A percentile compares a stretch with the other conserved stretches of the same genome.
Conservation (phyloP, 805 yeast genomes). For the Saturnispora hagleri region DNA sequence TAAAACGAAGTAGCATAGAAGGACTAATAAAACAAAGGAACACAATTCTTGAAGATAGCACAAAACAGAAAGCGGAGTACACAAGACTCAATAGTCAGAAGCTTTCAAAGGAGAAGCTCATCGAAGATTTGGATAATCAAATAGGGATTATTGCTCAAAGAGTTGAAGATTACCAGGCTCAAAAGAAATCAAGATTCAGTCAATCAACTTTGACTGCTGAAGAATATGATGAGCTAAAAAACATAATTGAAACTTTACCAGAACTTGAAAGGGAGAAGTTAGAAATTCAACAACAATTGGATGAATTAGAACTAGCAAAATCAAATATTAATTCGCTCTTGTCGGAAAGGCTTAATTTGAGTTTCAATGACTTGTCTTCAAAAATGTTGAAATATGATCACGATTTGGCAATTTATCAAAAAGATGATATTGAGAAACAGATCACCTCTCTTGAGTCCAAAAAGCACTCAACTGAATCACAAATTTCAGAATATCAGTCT, state of each 20-base stretch:
- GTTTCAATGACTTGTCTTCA: constrained; percentile 31
- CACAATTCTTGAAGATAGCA: constrained; percentile 33
- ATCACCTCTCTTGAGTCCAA: not conserved
- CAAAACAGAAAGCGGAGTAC: constrained; percentile 34
- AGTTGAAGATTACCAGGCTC: constrained; percentile 36
- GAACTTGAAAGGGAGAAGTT: constrained; percentile 33
- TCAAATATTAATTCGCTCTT: constrained; percentile 46
- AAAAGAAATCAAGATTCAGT: constrained; percentile 45
- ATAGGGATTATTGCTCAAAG: constrained; percentile 32
- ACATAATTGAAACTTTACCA: constrained; percentile 30
- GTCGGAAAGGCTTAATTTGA: constrained; percentile 48
- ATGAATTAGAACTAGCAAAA: constrained; percentile 38
- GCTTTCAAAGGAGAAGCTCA: constrained; percentile 27
- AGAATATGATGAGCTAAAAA: constrained; percentile 37
- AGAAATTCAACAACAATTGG: constrained; percentile 30
- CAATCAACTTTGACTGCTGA: constrained; percentile 36
- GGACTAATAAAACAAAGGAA: constrained; percentile 33
- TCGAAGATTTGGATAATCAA: constrained; percentile 27
- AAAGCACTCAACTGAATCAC: constrained; percentile 14
- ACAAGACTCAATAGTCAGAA: constrained; percentile 37
- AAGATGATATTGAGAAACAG: constrained; percentile 2
- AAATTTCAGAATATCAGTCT: constrained; percentile 25
- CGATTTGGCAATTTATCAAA: not conserved
- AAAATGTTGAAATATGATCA: not conserved
- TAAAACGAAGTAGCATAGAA: constrained; percentile 34